Evolutionary conservation across 2,329 filamentous ascomycete species (phyloP), one percentile per base, ranked within the genome.

Genomic region (Atkinsonella hypoxylon): DNA sequence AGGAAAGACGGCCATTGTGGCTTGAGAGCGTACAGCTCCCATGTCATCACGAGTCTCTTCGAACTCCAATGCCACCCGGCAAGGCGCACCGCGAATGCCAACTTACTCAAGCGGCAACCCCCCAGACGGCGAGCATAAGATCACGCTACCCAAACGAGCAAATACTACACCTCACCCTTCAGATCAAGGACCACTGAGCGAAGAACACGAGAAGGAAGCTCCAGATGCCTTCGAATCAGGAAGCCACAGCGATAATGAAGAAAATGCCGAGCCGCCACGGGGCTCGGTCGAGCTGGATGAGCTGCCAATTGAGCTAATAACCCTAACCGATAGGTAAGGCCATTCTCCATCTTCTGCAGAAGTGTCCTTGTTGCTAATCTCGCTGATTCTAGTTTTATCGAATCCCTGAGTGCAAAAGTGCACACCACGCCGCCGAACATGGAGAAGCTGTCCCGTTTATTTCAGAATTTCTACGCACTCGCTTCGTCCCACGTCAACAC

Each of bases 291-390:
- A 87, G 51, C 83, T 93, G 55, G 88, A 95, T 59, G 87, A 95
- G 61, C 80, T 98, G 41, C 93, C 93, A 13, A 93, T 96, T 61
- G 93, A 98, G 75, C 79, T 98, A 53, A 78, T 93, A 52, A 93
- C 88, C 66, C 71, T 96, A 63, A 89, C 86, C 18, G 91, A 97
- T 67, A 87, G 87, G 88, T 89, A 72, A 54, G 65, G 8, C 40
- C 15, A 2, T 5, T 6, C 26, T 38, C n/a, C 0, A 34, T 22
- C 4, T 44, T 32, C 12, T 15, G 12, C 30, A 7, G 3, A 10
- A 9, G n/a, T 12, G 17, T 11, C 3, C 11, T 17, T 2, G 10
- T 39, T 51, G 26, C 41, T 45, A 11, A 38, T 7, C 18, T 13
- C 18, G 9, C 15, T 17, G 26, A 7, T 26, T 5, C 11, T 61